Conservation (phyloP, 129 eudicot species). For the Deinandra increscens region DNA sequence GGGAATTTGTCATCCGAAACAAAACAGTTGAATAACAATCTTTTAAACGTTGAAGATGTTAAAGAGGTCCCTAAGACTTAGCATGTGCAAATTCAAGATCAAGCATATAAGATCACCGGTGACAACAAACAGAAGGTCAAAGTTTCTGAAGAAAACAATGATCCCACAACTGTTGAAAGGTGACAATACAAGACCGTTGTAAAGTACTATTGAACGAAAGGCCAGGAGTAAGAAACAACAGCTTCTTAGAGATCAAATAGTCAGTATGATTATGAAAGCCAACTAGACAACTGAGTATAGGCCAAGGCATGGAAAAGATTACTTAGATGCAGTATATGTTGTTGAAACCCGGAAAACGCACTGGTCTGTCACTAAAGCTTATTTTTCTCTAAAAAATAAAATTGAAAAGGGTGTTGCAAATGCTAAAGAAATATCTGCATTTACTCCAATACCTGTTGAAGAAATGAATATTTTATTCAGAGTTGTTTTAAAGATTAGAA, state of each 20-base stretch:
- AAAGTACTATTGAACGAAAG: not conserved
- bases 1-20: constrained; percentile 13
- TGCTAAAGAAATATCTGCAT: constrained; percentile 39
- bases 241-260: constrained; percentile 59
- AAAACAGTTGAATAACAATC: constrained; percentile 2
- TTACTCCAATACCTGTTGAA: constrained; percentile 70
- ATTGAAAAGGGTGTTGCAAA: constrained; percentile 46
- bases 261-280: constrained; percentile 48
- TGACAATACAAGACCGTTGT: constrained; percentile 1
- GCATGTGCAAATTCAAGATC: constrained; percentile 11
- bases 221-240: constrained; percentile 46
- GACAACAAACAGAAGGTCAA: constrained; percentile 22
- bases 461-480: constrained; percentile 53
- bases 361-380: constrained; percentile 89
- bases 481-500: constrained; percentile 31
- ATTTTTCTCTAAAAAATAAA: constrained; percentile 47
- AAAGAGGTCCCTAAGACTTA: constrained; percentile 9
- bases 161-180: constrained; percentile 10
- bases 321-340: constrained; percentile 75
- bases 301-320: constrained; percentile 51
- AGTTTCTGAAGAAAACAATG: constrained; percentile 21
- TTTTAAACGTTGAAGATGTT: constrained; percentile 21
- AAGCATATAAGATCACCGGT: constrained; percentile 6
- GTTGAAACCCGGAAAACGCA: constrained; percentile 50
- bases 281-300: constrained; percentile 75